A percentile compares a stretch with the other conserved stretches of the same genome.
Evolutionary conservation across 2,329 filamentous ascomycete species (phyloP).

Genomic region (Pseudocercospora cruenta): DNA sequence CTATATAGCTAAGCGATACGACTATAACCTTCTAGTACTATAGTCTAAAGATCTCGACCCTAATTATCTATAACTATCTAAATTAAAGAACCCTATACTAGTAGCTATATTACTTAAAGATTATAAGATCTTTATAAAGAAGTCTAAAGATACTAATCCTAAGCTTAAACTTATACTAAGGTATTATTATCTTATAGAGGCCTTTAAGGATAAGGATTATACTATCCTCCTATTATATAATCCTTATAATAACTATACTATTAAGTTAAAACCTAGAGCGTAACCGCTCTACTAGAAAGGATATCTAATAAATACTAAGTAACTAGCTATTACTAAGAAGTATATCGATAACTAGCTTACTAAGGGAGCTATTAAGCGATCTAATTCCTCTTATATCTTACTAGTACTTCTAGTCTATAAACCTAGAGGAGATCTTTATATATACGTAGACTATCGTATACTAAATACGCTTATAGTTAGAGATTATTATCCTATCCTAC

Average conservation of each 20-base stretch:
- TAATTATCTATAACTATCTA: not conserved
- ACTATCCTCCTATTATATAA: not conserved
- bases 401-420: not conserved
- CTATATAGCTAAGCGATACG: too few species aligned
- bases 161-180: not conserved
- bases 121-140: not conserved
- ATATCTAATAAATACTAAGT: not conserved
- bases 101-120: not conserved
- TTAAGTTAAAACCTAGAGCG: not conserved
- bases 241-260: not conserved
- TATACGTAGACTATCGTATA: not conserved
- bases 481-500: not conserved
- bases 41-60: not conserved
- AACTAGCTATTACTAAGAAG: not conserved
- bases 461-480: not conserved
- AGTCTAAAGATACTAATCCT: too few species aligned
- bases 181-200: not conserved
- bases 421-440: not conserved
- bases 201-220: not conserved
- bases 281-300: not conserved
- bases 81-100: not conserved
- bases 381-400: not conserved
- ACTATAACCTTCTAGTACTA: not conserved
- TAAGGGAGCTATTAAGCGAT: not conserved
- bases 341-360: not conserved